phyloP scores from a whole-genome alignment of 1,284 basidiomycete genomes.

The Heimioporus punctisporus region DNA sequence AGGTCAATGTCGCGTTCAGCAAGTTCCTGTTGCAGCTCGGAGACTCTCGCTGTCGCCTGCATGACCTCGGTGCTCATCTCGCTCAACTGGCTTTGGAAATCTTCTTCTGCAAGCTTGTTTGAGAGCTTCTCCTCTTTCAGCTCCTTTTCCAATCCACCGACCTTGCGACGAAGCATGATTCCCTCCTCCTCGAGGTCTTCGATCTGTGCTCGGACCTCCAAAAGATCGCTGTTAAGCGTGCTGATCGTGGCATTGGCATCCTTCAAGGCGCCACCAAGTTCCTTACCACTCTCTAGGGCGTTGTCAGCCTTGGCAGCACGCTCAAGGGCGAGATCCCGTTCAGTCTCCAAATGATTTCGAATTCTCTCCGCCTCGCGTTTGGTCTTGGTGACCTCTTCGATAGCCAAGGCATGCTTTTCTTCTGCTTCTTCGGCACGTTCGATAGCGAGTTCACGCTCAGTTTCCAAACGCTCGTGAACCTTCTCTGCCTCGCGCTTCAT shows the following conservation, averaged over 20 bases:
- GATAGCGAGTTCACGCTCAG: slow-evolving; percentile 54
- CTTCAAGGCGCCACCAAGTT: slow-evolving; percentile 64
- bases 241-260: slow-evolving; percentile 63
- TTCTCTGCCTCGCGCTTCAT: slow-evolving; percentile 49
- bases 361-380: slow-evolving; percentile 49
- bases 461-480: slow-evolving; percentile 43
- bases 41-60: slow-evolving; percentile 26
- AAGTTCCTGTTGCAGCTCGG: slow-evolving; percentile 39
- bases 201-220: slow-evolving; percentile 56
- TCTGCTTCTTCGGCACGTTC: slow-evolving; percentile 46
- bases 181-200: slow-evolving; percentile 23
- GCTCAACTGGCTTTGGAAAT: slow-evolving; percentile 30
- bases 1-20: slow-evolving; percentile 19
- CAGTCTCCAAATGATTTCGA: slow-evolving; percentile 45
- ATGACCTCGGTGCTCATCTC: slow-evolving; percentile 33
- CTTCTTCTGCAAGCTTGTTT: slow-evolving; percentile 33
- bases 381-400: slow-evolving; percentile 41
- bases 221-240: slow-evolving; percentile 54
- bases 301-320: slow-evolving; percentile 63
- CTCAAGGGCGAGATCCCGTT: slow-evolving; percentile 56
- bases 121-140: slow-evolving; percentile 51
- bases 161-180: slow-evolving; percentile 44
- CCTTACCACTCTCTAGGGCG: slow-evolving; percentile 58
- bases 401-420: slow-evolving; percentile 39
- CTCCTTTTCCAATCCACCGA: slow-evolving; percentile 54